Conservation (phyloP, 768 basidiomycete genomes). For the Macrolepiota dolichaula region DNA sequence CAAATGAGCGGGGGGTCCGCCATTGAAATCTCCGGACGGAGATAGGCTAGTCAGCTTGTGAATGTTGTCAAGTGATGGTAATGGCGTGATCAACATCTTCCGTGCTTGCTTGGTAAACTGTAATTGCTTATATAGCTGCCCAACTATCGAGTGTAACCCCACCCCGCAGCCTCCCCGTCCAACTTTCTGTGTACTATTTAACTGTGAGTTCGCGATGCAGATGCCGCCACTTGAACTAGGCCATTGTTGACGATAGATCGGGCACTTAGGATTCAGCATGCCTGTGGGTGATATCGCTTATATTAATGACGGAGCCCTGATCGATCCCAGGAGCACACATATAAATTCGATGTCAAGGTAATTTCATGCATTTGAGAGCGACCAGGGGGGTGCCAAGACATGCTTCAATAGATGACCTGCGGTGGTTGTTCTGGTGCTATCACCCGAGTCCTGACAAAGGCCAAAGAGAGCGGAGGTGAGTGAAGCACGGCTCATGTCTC, state of each 20-base stretch:
- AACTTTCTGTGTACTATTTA: neutral
- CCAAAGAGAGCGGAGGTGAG: constrained; percentile 41
- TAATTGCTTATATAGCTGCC: neutral
- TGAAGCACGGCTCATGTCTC: neutral
- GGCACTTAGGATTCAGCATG: neutral
- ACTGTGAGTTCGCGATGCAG: neutral
- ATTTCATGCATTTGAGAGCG: neutral
- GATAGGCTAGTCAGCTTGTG: neutral
- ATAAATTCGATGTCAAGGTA: constrained; percentile 86
- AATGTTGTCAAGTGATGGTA: constrained; percentile 1
- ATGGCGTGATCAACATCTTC: constrained; percentile 1
- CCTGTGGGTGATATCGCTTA: neutral
- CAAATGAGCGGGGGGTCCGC: neutral
- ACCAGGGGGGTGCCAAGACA: neutral
- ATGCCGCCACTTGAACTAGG: neutral
- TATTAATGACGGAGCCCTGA: neutral
- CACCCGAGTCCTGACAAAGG: constrained; percentile 67
- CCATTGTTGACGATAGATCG: neutral
- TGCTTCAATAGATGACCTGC: constrained; percentile 70
- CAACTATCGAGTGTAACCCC: neutral
- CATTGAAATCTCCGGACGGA: neutral
- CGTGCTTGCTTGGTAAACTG: constrained; percentile 1
- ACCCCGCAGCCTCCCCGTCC: neutral
- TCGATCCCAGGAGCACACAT: constrained; percentile 38
- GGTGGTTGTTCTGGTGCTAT: constrained; percentile 84